Evolutionary conservation across 2,329 filamentous ascomycete species (phyloP).

Genomic region (Clonostachys rhizophaga): DNA sequence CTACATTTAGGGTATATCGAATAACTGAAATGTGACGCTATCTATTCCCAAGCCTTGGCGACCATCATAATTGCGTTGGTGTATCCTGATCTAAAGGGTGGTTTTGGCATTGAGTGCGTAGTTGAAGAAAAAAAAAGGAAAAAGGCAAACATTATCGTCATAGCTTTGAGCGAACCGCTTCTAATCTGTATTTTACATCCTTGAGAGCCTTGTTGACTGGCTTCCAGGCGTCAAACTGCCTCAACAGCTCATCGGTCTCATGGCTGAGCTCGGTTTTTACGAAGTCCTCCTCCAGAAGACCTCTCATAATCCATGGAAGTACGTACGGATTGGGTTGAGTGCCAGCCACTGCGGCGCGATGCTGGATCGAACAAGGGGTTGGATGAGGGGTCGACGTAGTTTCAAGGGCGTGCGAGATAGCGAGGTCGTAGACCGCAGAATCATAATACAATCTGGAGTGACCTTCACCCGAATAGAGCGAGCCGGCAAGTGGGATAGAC

Average conservation of each 20-base stretch:
- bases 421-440: constrained; percentile 75
- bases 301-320: constrained; percentile 92
- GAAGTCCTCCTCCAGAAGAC: constrained; percentile 84
- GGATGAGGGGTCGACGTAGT: constrained; percentile 34
- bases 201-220: constrained; percentile 86
- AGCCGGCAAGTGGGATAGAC: constrained; percentile 82
- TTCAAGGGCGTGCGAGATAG: constrained; percentile 68
- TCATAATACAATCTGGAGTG: constrained; percentile 95
- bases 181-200: constrained; percentile 91
- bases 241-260: constrained; percentile 76
- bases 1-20: too few species aligned
- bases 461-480: constrained; percentile 85
- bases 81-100: too few species aligned
- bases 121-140: not conserved
- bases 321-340: constrained; percentile 74
- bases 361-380: constrained; percentile 8
- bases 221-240: constrained; percentile 90
- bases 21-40: too few species aligned
- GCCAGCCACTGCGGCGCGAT: constrained; percentile 20
- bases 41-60: too few species aligned
- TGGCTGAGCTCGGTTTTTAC: constrained; percentile 75
- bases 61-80: too few species aligned
- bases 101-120: too few species aligned
- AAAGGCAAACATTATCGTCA: constrained; percentile 18
- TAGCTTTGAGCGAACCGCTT: constrained; percentile 84